These are phyloP conservation scores for Phytopythium mirpurense DNA, from an alignment of 352 stramenopile genomes.

Conservation along the genomic window DNA sequence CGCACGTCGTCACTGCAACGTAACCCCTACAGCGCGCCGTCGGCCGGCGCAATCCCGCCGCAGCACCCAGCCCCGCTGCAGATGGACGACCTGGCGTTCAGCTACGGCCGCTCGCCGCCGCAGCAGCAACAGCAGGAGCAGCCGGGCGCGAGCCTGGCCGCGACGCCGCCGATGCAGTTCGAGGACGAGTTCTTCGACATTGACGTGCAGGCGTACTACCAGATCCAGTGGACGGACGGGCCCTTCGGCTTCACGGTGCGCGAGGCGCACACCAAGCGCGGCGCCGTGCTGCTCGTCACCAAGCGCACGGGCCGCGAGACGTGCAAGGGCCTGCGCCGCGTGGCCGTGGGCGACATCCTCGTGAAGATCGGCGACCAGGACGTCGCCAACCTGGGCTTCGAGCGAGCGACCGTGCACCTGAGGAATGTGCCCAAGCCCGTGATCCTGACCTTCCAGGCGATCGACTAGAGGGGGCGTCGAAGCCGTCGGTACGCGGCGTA, in stretches of 20 bases:
- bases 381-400: slow-evolving; percentile 63
- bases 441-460: slow-evolving; percentile 71
- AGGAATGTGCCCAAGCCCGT: slow-evolving; percentile 74
- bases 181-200: slow-evolving; percentile 56
- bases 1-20: slow-evolving; percentile 18
- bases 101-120: slow-evolving; percentile 14
- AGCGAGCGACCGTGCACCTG: slow-evolving; percentile 65
- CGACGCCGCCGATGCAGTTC: slow-evolving; percentile 18
- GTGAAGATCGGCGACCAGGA: slow-evolving; percentile 75
- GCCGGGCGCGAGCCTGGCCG: slow-evolving; percentile 2
- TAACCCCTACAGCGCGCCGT: slow-evolving; percentile 12
- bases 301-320: slow-evolving; percentile 74
- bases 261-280: slow-evolving; percentile 62
- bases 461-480: slow-evolving; percentile 30
- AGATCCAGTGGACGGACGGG: slow-evolving; percentile 76
- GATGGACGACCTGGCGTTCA: slow-evolving; percentile 25
- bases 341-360: slow-evolving; percentile 72
- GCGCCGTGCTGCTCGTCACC: slow-evolving; percentile 71
- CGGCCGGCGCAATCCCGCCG: slow-evolving; percentile 11
- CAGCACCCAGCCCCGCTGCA: slow-evolving; percentile 12
- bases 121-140: not conserved
- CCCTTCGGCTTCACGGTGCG: slow-evolving; percentile 78
- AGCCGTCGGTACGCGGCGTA: too few relatives aligned
- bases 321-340: slow-evolving; percentile 63
- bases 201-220: slow-evolving; percentile 67